phyloP scores from a whole-genome alignment of 306 rosid genomes.

The Datisca glomerata region DNA sequence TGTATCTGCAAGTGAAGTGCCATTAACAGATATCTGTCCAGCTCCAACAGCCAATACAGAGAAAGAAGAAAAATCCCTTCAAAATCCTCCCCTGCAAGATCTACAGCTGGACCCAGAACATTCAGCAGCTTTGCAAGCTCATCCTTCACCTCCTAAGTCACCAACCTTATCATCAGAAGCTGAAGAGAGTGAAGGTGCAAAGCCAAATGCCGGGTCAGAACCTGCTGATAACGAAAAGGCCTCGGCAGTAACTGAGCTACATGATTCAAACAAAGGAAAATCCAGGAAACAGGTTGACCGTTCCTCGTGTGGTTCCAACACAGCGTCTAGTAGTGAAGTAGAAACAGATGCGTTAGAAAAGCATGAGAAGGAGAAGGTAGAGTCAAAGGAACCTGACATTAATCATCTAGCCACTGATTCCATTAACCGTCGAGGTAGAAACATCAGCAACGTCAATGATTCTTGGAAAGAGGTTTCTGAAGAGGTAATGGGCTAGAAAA shows the following conservation, averaged over 20 bases:
- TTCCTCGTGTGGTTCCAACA: conserved; percentile 92
- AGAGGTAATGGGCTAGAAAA: conserved; percentile 49
- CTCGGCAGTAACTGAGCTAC: conserved; percentile 36
- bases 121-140: conserved; percentile 45
- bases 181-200: conserved; percentile 49
- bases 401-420: conserved; percentile 38
- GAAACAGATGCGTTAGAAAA: conserved; percentile 80
- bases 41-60: conserved; percentile 27
- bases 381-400: conserved; percentile 38
- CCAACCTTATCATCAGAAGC: conserved; percentile 41
- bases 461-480: conserved; percentile 92
- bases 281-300: conserved; percentile 69
- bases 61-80: conserved; percentile 30
- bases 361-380: conserved; percentile 48
- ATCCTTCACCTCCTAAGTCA: conserved; percentile 42
- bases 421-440: conserved; percentile 52
- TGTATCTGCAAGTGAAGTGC: conserved; percentile 30
- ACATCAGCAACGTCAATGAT: conserved; percentile 38
- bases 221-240: conserved; percentile 33
- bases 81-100: conserved; percentile 38
- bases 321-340: conserved; percentile 74
- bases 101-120: conserved; percentile 34
- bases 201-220: conserved; percentile 32
- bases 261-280: conserved; percentile 37
- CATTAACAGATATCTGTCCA: conserved; percentile 35